Base-by-base conservation (phyloP, 192 early-diverging fungal genomes). In the Chytriomyces confervae region DNA sequence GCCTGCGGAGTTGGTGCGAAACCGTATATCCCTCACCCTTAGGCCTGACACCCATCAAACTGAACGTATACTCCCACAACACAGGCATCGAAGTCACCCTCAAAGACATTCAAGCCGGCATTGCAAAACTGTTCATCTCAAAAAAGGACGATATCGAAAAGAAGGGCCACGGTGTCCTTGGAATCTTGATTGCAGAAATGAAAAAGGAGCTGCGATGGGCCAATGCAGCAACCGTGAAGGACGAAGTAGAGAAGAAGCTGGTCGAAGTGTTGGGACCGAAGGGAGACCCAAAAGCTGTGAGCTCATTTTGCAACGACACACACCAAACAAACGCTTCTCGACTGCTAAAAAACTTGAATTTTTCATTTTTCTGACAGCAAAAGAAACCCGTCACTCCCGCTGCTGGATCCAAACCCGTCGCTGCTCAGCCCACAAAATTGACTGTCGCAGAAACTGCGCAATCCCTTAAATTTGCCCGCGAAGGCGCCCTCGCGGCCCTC, bases 191-290 rank as follows among this genome's bases (percentile, higher is more conserved):
- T 69, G 92, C 91, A 57, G 84, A 81, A 6, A 86, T 93, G 76
- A 82, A 87, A 44, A 86, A 91, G 11, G 85, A 81, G 46, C 85
- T 98, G 65, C 87, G 86, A 69, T 99, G 98, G 98, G 98, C 97
- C 27, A 92, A 96, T 75, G 87, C 94, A 60, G 87, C 89, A 73
- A 86, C 85, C 62, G 91, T 99, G 50, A 99, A 99, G 84, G 86
- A 90, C 69, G 92, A 91, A 83, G 84, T 98, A 44, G 98, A 99
- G 57, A 89, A 88, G 45, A 93, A 95, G 88, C 84, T 94, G 62
- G 81, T 93, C 23, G 90, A 91, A 18, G 78, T 92, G n/a, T 86
- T 99, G 62, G 98, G 98, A n/a, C 96, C 96, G 76, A 98, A 98
- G 84, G 97, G 98, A 83, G 97, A 98, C 80, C 91, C 97, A 36